Base-by-base conservation (phyloP, 306 rosid genomes). In the Vigna trinervia region DNA sequence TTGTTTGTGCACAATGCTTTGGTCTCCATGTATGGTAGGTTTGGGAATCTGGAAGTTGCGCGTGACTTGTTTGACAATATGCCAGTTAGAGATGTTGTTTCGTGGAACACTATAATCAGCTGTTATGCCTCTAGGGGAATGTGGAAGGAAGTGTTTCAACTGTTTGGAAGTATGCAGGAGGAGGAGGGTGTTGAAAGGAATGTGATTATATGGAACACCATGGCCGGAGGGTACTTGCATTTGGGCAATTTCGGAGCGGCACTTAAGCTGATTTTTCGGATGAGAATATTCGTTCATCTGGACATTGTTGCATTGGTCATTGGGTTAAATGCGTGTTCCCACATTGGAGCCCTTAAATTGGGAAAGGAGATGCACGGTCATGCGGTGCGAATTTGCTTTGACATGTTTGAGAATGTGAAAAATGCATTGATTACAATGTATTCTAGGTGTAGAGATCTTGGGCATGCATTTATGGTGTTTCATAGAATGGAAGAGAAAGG, bases 371-470 rank as follows among this genome's bases (percentile, higher is more conserved):
- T 95, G 82, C 98, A 92, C 51, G 89, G 96, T 76, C 90, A 71
- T 82, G 88, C 93, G 3, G 65, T 90, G 17, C 85, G 93, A 45
- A 82, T 53, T 68, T 80, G 85, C 62, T 71, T 79, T 59, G 85
- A 88, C 46, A 75, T 13, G 74, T 81, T 76, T 80, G 86, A 84
- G 7, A 92, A 81, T 12, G 86, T 92, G 5, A 87, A 71, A 70
- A 90, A 92, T 85, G 89, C 92, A 23, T 81, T 95, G 51, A 89
- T 95, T 81, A 89, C 98, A 26, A 88, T 95, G 98, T 95, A 95
- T 89, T 87, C 97, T 68, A 87, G 97, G 77, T 90, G 97, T 81
- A 68, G 87, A 67, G 90, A 92, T 85, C 92, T 92, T 19, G 76
- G 32, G 14, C 91, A 59, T 78, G 97, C 97, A 19, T 83, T 84